Conservation (phyloP, 1,284 basidiomycete genomes). For the Rhodotorula sp. region DNA sequence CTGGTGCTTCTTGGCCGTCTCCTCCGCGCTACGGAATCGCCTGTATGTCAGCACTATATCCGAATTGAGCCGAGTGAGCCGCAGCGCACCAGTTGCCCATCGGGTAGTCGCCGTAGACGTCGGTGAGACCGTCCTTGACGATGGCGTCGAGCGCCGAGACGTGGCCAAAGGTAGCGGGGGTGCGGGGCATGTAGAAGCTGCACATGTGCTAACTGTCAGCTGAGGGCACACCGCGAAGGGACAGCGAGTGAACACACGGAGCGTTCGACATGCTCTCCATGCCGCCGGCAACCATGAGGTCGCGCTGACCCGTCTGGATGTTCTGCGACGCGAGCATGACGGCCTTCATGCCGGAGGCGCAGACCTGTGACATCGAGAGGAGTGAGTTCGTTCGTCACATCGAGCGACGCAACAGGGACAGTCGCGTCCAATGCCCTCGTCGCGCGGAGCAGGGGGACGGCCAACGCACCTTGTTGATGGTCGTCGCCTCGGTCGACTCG, state of each 20-base stretch:
- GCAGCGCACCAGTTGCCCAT: conserved; percentile 83
- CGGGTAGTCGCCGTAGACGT: conserved; percentile 65
- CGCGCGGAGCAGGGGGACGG: too few relatives aligned
- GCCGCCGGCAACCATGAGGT: conserved; percentile 54
- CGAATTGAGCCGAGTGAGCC: too few relatives aligned
- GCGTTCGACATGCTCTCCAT: conserved; percentile 55
- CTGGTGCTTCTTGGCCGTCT: conserved; percentile 51
- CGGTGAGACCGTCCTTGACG: conserved; percentile 90
- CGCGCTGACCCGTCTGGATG: conserved; percentile 53
- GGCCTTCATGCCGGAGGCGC: conserved; percentile 55
- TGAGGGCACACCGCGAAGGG: conserved; percentile 3
- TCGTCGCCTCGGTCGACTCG: conserved; percentile 88
- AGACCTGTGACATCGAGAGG: too few relatives aligned
- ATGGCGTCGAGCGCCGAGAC: conserved; percentile 84
- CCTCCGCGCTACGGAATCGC: conserved; percentile 47
- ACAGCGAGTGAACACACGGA: conserved; percentile 34
- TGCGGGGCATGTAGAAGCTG: conserved; percentile 88
- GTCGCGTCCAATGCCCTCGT: too few relatives aligned
- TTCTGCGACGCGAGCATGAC: conserved; percentile 54
- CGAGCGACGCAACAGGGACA: not conserved
- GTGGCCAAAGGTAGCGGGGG: conserved; percentile 85
- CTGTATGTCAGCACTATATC: not conserved
- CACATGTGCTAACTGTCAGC: conserved; percentile 16
- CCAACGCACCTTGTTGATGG: conserved; percentile 71
- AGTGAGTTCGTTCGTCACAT: too few relatives aligned